A percentile compares a stretch with the other conserved stretches of the same genome.
Conservation (phyloP, 2,329 filamentous ascomycete species). For the Neurospora sp. region DNA sequence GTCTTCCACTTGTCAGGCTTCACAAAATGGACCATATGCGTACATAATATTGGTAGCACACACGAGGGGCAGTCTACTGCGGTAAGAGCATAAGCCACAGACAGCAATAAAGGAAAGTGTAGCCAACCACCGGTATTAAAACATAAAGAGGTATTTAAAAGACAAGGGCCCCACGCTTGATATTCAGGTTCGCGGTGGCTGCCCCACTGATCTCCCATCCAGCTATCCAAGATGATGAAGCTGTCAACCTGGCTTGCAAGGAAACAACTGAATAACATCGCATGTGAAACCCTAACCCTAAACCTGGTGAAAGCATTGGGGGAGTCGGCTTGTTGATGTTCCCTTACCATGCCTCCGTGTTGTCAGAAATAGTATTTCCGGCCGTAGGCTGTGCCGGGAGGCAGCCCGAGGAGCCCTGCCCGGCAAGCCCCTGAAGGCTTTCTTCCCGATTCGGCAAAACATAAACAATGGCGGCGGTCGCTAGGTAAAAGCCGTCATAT, state of each 20-base stretch:
- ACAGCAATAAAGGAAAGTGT: background rate
- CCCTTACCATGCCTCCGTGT: background rate
- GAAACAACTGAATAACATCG: background rate
- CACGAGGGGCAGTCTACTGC: background rate
- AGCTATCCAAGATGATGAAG: background rate
- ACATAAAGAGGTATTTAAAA: background rate
- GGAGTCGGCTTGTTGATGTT: background rate
- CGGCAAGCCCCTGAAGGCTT: background rate
- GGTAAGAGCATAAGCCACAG: background rate
- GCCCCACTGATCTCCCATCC: background rate
- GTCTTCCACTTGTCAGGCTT: too few species aligned
- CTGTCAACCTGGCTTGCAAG: background rate
- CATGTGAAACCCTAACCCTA: background rate
- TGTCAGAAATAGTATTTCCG: background rate
- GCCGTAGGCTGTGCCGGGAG: background rate
- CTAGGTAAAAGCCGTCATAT: background rate
- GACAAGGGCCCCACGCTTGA: background rate
- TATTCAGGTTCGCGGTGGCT: background rate
- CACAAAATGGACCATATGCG: background rate
- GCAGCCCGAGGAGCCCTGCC: background rate
- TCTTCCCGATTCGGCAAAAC: background rate
- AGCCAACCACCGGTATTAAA: background rate
- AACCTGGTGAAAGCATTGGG: background rate
- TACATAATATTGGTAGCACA: background rate
- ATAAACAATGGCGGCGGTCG: background rate